Conservation (phyloP, 1,284 basidiomycete genomes). For the Taiwanofungus camphoratus region DNA sequence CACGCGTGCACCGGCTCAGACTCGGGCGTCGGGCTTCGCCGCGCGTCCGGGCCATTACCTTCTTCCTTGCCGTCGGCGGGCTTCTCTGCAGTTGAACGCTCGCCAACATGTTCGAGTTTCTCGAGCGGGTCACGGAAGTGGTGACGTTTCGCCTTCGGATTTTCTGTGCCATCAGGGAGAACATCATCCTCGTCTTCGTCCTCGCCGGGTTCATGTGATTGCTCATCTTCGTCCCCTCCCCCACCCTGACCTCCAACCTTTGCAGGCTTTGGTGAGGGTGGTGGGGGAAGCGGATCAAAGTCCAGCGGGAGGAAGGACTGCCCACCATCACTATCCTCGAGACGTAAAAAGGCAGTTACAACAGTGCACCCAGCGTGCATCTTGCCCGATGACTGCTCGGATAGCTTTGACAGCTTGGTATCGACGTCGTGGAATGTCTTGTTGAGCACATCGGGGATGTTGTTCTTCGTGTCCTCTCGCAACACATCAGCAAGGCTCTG, state of each 20-base stretch:
- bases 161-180: conserved; percentile 18
- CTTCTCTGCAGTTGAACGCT: conserved; percentile 51
- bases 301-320: conserved; percentile 52
- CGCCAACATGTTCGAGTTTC: too few relatives aligned
- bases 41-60: conserved; percentile 35
- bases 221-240: conserved; percentile 10
- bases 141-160: conserved; percentile 36
- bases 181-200: too few relatives aligned
- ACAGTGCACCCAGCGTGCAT: conserved; percentile 97
- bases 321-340: conserved; percentile 74
- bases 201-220: too few relatives aligned
- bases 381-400: conserved; percentile 79
- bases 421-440: conserved; percentile 93
- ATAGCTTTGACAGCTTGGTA: conserved; percentile 71
- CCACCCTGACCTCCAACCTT: conserved; percentile 14
- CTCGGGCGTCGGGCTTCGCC: conserved; percentile 16
- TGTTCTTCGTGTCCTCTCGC: conserved; percentile 13
- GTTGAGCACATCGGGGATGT: conserved; percentile 89
- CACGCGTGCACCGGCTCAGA: conserved; percentile 17
- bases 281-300: conserved; percentile 27
- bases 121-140: too few relatives aligned
- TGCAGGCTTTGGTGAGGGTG: conserved; percentile 22
- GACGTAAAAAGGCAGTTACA: conserved; percentile 94
- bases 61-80: conserved; percentile 55
- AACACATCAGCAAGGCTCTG: conserved; percentile 27